Percentiles rank a stretch among this genome's conserved stretches.
These are phyloP conservation scores for Tricholoma saponaceum DNA, from an alignment of 768 basidiomycete species.

Conservation along the genomic window DNA sequence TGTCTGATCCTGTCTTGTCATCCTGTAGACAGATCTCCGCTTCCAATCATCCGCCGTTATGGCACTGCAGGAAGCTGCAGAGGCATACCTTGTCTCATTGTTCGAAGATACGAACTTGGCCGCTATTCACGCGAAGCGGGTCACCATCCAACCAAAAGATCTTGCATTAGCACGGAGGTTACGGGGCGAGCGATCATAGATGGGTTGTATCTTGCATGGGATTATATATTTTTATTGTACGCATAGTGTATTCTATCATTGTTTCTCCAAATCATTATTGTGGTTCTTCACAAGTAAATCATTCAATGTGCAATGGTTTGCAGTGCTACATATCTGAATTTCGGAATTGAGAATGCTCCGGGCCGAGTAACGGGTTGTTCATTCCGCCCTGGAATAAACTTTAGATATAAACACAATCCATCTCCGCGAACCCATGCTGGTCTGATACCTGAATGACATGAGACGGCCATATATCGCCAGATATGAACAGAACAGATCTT, in stretches of 20 bases:
- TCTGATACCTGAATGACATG: neutral
- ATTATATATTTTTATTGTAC: slow-evolving; percentile 18
- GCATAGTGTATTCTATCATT: slow-evolving; percentile 30
- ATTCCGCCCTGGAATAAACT: neutral
- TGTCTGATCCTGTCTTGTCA: neutral
- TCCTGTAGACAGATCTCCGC: slow-evolving; percentile 11
- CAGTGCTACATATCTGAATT: too few species aligned
- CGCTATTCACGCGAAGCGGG: slow-evolving; percentile 18
- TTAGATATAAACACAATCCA: neutral
- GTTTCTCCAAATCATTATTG: slow-evolving; percentile 5
- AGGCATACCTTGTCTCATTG: slow-evolving; percentile 16
- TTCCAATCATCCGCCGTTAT: slow-evolving; percentile 15
- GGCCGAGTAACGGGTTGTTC: neutral
- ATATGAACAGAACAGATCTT: neutral
- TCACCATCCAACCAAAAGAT: slow-evolving; percentile 18
- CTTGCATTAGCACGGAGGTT: slow-evolving; percentile 13
- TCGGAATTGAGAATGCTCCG: neutral
- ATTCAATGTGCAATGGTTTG: too few species aligned
- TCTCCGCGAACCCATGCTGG: neutral
- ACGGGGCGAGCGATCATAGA: slow-evolving; percentile 9
- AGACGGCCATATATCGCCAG: neutral
- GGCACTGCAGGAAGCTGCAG: slow-evolving; percentile 19
- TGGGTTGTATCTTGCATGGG: neutral
- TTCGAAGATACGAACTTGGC: slow-evolving; percentile 19
- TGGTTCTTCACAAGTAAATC: too few species aligned